Percentiles rank a stretch among this genome's conserved stretches.
Conservation (phyloP, 257 asterid genomes). For the Anisodus acutangulus region DNA sequence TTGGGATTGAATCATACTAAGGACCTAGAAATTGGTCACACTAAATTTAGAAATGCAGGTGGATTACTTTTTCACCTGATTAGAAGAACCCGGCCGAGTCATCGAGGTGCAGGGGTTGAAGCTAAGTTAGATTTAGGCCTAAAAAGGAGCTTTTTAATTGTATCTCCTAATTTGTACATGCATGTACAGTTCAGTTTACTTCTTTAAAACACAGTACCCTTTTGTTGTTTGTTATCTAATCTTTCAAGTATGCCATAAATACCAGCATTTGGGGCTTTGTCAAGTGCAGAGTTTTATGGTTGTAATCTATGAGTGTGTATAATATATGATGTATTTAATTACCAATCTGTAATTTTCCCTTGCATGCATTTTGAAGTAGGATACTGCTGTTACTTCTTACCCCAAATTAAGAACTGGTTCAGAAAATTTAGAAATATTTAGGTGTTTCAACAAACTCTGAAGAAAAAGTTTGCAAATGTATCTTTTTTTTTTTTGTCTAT, state of each 20-base stretch:
- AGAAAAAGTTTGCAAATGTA: background rate
- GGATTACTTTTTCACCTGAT: constrained; percentile 21
- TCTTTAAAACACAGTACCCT: background rate
- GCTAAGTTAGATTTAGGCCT: background rate
- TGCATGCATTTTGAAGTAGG: background rate
- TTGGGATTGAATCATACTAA: constrained; percentile 2
- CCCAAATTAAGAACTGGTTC: background rate
- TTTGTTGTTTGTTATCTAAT: background rate
- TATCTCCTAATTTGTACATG: constrained; percentile 32
- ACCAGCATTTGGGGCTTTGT: background rate
- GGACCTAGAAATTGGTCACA: constrained; percentile 11
- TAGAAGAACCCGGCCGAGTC: constrained; percentile 27
- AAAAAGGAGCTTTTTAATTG: constrained; percentile 27
- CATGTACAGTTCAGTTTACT: constrained; percentile 44
- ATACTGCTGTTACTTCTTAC: background rate
- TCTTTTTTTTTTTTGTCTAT: background rate
- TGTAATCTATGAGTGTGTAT: background rate
- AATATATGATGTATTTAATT: background rate
- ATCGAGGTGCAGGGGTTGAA: constrained; percentile 31
- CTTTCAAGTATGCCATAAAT: background rate
- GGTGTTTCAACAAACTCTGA: too few species aligned
- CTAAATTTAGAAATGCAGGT: constrained; percentile 31
- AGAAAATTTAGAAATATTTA: background rate
- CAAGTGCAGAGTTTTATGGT: constrained; percentile 8
- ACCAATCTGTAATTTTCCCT: background rate